Conservation (phyloP, 352 stramenopile genomes). For the Globisporangium recalcitrans region DNA sequence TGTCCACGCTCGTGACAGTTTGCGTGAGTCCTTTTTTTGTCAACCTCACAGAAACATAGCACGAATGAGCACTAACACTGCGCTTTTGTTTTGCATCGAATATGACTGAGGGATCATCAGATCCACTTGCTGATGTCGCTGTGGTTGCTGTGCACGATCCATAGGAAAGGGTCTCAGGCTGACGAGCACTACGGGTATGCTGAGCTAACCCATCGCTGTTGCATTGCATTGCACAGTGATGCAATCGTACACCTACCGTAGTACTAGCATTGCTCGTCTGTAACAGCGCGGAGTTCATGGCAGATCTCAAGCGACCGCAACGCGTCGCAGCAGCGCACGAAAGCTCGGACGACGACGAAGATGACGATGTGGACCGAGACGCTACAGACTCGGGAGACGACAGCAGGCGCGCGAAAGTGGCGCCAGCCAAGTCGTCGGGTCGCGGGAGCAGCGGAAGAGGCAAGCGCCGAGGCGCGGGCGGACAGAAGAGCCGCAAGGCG, state of each 20-base stretch:
- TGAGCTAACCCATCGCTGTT: background rate
- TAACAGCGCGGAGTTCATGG: constrained; percentile 61
- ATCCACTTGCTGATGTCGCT: constrained; percentile 54
- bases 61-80: background rate
- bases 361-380: constrained; percentile 21
- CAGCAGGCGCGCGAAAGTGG: constrained; percentile 15
- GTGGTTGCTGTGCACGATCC: constrained; percentile 61
- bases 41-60: background rate
- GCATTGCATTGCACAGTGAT: too few relatives aligned
- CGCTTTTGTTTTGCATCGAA: background rate
- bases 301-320: constrained; percentile 28
- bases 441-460: background rate
- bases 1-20: constrained; percentile 50
- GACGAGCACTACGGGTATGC: constrained; percentile 60
- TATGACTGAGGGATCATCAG: constrained; percentile 19
- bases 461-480: background rate
- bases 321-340: constrained; percentile 5
- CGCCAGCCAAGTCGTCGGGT: constrained; percentile 16
- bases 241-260: too few relatives aligned
- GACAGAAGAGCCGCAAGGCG: constrained; percentile 23
- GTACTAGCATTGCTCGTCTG: background rate
- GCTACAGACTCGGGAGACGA: constrained; percentile 13
- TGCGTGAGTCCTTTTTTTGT: constrained; percentile 30
- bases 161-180: constrained; percentile 60
- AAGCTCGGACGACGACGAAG: constrained; percentile 15